phyloP scores from a whole-genome alignment of 2,329 filamentous ascomycete genomes.

The Fusarium kyushuense region DNA sequence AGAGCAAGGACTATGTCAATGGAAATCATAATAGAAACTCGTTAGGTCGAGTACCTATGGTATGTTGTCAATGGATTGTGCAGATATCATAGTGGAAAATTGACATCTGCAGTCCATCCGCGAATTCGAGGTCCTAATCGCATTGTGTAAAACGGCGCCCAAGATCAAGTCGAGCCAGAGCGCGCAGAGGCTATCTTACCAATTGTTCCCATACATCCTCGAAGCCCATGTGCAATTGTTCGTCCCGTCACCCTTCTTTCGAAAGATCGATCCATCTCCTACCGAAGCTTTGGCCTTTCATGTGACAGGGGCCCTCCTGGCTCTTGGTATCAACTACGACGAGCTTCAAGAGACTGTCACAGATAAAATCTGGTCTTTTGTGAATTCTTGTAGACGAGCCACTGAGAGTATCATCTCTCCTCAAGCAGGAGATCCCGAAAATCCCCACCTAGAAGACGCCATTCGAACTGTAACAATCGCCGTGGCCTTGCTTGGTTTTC shows the following conservation, averaged over 20 bases:
- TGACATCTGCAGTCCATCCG: slow-evolving; percentile 74
- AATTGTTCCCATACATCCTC: slow-evolving; percentile 85
- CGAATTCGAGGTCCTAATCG: slow-evolving; percentile 91
- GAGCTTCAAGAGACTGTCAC: slow-evolving; percentile 75
- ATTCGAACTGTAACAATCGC: slow-evolving; percentile 79
- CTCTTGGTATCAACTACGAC: slow-evolving; percentile 79
- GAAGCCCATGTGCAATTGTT: slow-evolving; percentile 86
- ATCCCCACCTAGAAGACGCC: slow-evolving; percentile 73
- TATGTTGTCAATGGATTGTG: slow-evolving; percentile 51
- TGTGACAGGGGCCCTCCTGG: slow-evolving; percentile 83
- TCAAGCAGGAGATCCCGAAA: slow-evolving; percentile 67
- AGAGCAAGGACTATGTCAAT: slow-evolving; percentile 61
- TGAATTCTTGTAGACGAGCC: slow-evolving; percentile 75
- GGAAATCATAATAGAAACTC: slow-evolving; percentile 60
- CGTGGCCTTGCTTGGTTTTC: slow-evolving; percentile 88
- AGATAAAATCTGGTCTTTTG: slow-evolving; percentile 76
- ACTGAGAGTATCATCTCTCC: slow-evolving; percentile 67
- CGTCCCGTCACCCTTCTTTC: slow-evolving; percentile 82
- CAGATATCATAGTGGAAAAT: slow-evolving; percentile 1
- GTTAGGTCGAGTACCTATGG: slow-evolving; percentile 70
- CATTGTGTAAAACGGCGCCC: slow-evolving; percentile 90
- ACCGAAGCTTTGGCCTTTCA: slow-evolving; percentile 86
- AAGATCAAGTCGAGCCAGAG: slow-evolving; percentile 76
- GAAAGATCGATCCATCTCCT: slow-evolving; percentile 85
- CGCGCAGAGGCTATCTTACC: slow-evolving; percentile 81